Evolutionary conservation across 805 yeast species (phyloP).

Genomic region (Cyberlindnera amylophila): DNA sequence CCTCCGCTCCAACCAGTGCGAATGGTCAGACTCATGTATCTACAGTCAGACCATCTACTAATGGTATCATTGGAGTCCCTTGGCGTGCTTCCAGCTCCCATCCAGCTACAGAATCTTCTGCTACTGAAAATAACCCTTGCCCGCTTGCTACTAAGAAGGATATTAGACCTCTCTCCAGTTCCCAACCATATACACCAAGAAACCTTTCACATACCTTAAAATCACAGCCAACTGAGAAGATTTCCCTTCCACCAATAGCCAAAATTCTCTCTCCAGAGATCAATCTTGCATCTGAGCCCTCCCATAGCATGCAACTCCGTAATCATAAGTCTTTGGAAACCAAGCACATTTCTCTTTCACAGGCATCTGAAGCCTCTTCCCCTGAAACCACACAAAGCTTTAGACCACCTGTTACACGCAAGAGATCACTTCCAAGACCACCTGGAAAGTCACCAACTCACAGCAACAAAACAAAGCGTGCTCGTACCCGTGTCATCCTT

Average conservation of each 20-base stretch:
- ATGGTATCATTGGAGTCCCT: background rate
- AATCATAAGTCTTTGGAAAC: background rate
- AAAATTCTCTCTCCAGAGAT: background rate
- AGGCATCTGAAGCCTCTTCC: background rate
- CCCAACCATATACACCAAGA: too few species aligned
- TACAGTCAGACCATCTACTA: background rate
- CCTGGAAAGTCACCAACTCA: background rate
- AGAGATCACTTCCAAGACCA: background rate
- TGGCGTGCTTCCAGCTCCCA: too few species aligned
- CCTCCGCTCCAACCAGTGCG: constrained; percentile 9
- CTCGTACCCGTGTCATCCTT: constrained; percentile 4
- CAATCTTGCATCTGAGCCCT: too few species aligned
- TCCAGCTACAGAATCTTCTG: background rate
- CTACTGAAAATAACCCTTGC: background rate
- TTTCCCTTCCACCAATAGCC: background rate
- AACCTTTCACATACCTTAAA: background rate
- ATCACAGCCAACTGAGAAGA: background rate
- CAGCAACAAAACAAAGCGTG: constrained; percentile 1
- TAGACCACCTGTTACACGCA: background rate
- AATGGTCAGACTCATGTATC: background rate
- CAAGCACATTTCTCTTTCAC: constrained; percentile 5
- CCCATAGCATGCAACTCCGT: constrained; percentile 2
- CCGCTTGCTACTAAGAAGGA: background rate
- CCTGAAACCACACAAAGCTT: background rate
- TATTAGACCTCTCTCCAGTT: too few species aligned